Evolutionary conservation across 192 early-diverging fungal genomes (phyloP).

Genomic region (Fimicolochytrium jonesii): DNA sequence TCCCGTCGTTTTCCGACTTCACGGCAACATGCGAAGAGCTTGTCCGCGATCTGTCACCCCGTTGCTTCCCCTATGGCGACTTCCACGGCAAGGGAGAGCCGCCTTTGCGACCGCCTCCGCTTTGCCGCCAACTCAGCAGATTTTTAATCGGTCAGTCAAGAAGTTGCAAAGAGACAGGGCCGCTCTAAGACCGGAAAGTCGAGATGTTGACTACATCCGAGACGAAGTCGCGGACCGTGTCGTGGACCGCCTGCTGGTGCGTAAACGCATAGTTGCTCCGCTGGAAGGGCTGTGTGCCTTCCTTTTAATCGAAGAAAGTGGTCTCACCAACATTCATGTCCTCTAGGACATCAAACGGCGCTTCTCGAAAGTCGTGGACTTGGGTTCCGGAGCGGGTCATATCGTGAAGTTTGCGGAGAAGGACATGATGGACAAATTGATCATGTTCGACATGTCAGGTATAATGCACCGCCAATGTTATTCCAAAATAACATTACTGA

Average conservation of each 20-base stretch:
- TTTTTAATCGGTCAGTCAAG: slow-evolving; percentile 83
- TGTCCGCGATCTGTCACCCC: too few relatives aligned
- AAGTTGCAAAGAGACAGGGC: slow-evolving; percentile 73
- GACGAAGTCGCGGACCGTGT: slow-evolving; percentile 86
- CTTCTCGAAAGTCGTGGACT: slow-evolving; percentile 80
- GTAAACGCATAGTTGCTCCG: not conserved
- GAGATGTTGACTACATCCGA: slow-evolving; percentile 82
- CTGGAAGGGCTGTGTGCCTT: not conserved
- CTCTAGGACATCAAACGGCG: slow-evolving; percentile 83
- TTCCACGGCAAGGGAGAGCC: too few relatives aligned
- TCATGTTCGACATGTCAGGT: slow-evolving; percentile 85
- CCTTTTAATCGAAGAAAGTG: not conserved
- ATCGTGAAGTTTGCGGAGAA: slow-evolving; percentile 75
- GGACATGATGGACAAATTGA: slow-evolving; percentile 76
- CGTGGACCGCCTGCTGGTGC: slow-evolving; percentile 78
- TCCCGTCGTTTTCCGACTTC: too few relatives aligned
- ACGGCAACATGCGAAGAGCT: too few relatives aligned
- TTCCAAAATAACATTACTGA: too few relatives aligned
- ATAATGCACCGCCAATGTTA: too few relatives aligned
- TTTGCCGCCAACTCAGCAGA: slow-evolving; percentile 15
- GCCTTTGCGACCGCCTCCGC: slow-evolving; percentile 9
- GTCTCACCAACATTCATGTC: not conserved
- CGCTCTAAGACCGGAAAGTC: slow-evolving; percentile 48
- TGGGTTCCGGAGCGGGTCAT: slow-evolving; percentile 86
- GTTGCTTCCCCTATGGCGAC: too few relatives aligned